Conservation (phyloP, 441 rosid species). For the Theobroma grandiflorum region DNA sequence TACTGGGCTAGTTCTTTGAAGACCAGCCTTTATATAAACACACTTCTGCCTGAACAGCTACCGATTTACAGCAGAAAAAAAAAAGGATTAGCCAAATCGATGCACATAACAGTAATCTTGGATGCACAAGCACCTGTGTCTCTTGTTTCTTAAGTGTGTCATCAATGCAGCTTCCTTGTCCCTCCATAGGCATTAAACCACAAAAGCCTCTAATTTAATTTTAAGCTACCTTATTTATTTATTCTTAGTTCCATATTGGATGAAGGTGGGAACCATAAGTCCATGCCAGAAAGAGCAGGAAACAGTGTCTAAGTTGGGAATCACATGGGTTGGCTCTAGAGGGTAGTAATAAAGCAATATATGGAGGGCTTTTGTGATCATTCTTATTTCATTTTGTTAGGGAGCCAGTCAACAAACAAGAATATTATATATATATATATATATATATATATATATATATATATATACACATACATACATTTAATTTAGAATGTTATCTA, state of each 20-base stretch:
- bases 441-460: too few relatives aligned
- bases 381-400: constrained; percentile 7
- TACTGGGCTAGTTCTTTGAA: background rate
- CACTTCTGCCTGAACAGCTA: background rate
- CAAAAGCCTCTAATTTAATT: background rate
- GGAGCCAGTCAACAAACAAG: constrained; percentile 1
- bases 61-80: background rate
- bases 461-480: background rate
- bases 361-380: constrained; percentile 3
- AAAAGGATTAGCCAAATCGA: background rate
- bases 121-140: background rate
- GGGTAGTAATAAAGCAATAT: constrained; percentile 17
- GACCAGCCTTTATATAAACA: background rate
- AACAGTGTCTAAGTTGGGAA: constrained; percentile 7
- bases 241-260: constrained; percentile 1
- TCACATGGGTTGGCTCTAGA: constrained; percentile 10
- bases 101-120: background rate
- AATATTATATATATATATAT: background rate
- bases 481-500: constrained; percentile 9
- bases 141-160: background rate
- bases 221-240: constrained; percentile 20
- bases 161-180: background rate
- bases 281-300: background rate
- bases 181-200: constrained; percentile 17
- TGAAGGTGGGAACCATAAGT: background rate